Base-by-base conservation (phyloP, 1,139 yeast genomes). In the Pichia terricola region DNA sequence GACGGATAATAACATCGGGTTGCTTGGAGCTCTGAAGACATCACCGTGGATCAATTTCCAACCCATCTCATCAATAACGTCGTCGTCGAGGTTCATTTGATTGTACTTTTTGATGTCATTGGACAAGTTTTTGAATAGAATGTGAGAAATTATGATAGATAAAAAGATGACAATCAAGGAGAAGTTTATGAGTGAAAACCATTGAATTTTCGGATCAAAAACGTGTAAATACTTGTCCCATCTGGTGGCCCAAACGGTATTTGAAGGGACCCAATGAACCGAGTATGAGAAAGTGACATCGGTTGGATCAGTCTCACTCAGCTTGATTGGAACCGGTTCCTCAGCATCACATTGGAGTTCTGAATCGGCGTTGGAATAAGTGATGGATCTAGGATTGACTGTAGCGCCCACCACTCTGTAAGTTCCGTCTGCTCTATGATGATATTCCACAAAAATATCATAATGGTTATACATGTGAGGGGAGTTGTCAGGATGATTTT, bases 1-100 rank as follows among this genome's bases (percentile, higher is more conserved):
- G 10, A 88, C 78, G 5, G 96, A 83, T 47, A 88, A 72, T 27
- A 85, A 53, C 76, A 88, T 72, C 48, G 83, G 71, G 52, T 76
- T 71, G 47, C 70, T 64, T 36, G 98, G 98, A 5, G 91, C 69
- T 62, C 98, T 75, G 70, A 91, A 91, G 34, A 91, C 88, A 62
- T 91, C 98, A 48, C 96, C 97, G 60, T 91, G 95, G 39, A 89
- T 80, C 52, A 91, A 73, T 64, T 94, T 94, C 99, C 99, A 91
- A 37, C 99, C 98, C 59, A 89, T 76, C 62, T 94, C 98, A 59
- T 89, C 96, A 50, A 87, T 81, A 45, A 87, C 77, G 50, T 86
- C 96, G 54, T 82, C 88, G 58, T 87, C 95, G 42, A 64, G 46
- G 59, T 83, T 88, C 52, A 89, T 76, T 60, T 88, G 95, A 60